Conservation (phyloP, 169 alveolate genomes). For the Plasmodium vivax region DNA sequence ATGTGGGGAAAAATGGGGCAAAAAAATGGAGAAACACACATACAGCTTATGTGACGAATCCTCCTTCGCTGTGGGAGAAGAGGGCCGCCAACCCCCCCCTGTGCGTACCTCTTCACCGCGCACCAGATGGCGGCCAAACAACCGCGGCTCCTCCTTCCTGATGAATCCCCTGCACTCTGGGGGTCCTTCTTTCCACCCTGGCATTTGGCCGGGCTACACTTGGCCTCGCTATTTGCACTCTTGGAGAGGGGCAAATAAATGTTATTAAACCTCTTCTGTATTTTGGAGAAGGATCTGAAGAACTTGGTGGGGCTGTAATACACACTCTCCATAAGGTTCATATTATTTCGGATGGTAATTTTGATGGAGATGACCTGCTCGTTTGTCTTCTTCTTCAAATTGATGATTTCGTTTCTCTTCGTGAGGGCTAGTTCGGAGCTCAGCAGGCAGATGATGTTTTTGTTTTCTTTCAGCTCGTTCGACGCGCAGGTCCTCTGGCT, state of each 20-base stretch:
- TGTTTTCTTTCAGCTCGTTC: conserved; percentile 7
- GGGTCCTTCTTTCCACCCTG: background rate
- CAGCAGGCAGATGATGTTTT: conserved; percentile 30
- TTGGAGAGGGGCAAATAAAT: conserved; percentile 39
- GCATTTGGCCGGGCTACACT: conserved; percentile 19
- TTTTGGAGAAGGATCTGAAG: conserved; percentile 33
- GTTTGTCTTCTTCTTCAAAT: conserved; percentile 9
- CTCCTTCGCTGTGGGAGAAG: background rate
- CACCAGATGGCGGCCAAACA: background rate
- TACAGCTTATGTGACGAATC: background rate
- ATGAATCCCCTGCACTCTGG: background rate
- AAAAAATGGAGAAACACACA: background rate
- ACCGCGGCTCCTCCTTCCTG: background rate
- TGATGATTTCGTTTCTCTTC: conserved; percentile 48
- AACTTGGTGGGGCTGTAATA: conserved; percentile 52
- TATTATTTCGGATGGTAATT: conserved; percentile 52
- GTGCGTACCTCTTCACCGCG: conserved; percentile 16
- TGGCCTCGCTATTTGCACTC: conserved; percentile 4
- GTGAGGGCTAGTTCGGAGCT: conserved; percentile 48
- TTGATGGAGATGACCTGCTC: conserved; percentile 23
- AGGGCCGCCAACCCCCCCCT: background rate
- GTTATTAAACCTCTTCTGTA: conserved; percentile 49
- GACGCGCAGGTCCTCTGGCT: background rate
- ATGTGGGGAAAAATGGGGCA: background rate
- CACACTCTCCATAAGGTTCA: conserved; percentile 42